phyloP scores from a whole-genome alignment of 23 red algal genomes.

The Gracilaria vermiculophylla region DNA sequence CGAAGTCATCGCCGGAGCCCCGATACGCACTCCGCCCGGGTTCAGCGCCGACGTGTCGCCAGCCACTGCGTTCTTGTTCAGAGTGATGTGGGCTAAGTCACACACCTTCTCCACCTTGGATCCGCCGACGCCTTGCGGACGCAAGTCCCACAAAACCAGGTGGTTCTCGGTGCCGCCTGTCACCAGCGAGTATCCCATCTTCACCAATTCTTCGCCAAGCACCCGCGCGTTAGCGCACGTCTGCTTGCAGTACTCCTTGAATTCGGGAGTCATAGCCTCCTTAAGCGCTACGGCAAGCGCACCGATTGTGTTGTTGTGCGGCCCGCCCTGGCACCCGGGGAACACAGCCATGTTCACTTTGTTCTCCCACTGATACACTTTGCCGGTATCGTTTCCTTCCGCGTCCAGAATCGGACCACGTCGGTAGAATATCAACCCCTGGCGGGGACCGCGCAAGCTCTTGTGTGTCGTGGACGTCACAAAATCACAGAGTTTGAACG shows the following conservation, averaged over 20 bases:
- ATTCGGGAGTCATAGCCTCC: slow-evolving; percentile 88
- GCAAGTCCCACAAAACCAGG: slow-evolving; percentile 94
- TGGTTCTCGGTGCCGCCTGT: slow-evolving; percentile 99
- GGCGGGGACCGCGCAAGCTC: slow-evolving; percentile 89
- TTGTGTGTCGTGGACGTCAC: slow-evolving; percentile 99
- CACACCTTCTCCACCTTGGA: slow-evolving; percentile 95
- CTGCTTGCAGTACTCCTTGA: slow-evolving; percentile 79
- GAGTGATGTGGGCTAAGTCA: slow-evolving; percentile 88
- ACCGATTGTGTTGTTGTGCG: slow-evolving; percentile 98
- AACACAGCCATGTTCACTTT: slow-evolving; percentile 95
- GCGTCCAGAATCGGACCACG: slow-evolving; percentile 25
- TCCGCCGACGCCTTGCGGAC: slow-evolving; percentile 72
- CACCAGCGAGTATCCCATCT: slow-evolving; percentile 83
- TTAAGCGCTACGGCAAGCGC: slow-evolving; percentile 88
- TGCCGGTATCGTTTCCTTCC: slow-evolving; percentile 22
- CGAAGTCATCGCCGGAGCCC: slow-evolving; percentile 93
- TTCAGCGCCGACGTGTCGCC: slow-evolving; percentile 89
- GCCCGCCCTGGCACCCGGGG: slow-evolving; percentile 95
- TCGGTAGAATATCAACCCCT: slow-evolving; percentile 97
- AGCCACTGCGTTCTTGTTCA: slow-evolving; percentile 98
- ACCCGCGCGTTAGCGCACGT: slow-evolving; percentile 74
- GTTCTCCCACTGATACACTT: slow-evolving; percentile 61
- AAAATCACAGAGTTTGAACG: slow-evolving; percentile 93
- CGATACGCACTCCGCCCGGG: slow-evolving; percentile 94
- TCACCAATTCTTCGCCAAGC: slow-evolving; percentile 71